Evolutionary conservation across 2,329 filamentous ascomycete species (phyloP).

Genomic region (Ascosphaera pollenicola): DNA sequence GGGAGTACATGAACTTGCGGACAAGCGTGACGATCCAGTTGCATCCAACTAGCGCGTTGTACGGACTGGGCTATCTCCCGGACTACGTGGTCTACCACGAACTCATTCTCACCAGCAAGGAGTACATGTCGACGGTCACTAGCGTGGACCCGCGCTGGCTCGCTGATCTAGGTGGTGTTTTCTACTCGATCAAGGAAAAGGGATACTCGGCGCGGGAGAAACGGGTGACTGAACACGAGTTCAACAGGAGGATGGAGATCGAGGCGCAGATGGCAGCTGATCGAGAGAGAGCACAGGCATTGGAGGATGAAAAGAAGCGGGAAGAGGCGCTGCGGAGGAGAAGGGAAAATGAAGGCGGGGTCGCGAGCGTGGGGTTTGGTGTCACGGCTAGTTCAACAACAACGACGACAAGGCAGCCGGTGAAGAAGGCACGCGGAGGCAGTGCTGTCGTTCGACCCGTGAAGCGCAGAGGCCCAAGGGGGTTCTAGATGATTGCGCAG

Average conservation of each 20-base stretch:
- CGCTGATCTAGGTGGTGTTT: conserved; percentile 86
- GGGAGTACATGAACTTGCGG: conserved; percentile 90
- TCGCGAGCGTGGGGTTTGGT: conserved; percentile 3
- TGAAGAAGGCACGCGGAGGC: not conserved
- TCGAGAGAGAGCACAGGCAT: conserved; percentile 33
- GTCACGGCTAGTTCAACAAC: not conserved
- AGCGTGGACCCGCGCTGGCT: conserved; percentile 94
- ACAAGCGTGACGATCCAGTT: conserved; percentile 87
- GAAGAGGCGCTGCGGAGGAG: conserved; percentile 14
- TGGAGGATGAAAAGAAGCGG: conserved; percentile 18
- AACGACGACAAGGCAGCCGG: not conserved
- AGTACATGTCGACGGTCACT: conserved; percentile 96
- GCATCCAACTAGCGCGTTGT: conserved; percentile 82
- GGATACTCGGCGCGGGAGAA: conserved; percentile 77
- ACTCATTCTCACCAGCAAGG: conserved; percentile 84
- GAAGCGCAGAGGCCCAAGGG: not conserved
- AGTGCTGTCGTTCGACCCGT: conserved; percentile 1
- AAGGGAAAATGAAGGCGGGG: conserved; percentile 16
- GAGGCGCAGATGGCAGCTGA: conserved; percentile 82
- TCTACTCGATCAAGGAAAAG: conserved; percentile 95
- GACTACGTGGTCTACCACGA: conserved; percentile 98
- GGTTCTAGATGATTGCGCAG: not conserved
- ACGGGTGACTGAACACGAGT: conserved; percentile 71
- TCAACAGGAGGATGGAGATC: conserved; percentile 82
- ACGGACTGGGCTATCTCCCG: conserved; percentile 78